Conservation (phyloP, 495 filamentous ascomycete genomes). For the Astrothelium subdiscretum region DNA sequence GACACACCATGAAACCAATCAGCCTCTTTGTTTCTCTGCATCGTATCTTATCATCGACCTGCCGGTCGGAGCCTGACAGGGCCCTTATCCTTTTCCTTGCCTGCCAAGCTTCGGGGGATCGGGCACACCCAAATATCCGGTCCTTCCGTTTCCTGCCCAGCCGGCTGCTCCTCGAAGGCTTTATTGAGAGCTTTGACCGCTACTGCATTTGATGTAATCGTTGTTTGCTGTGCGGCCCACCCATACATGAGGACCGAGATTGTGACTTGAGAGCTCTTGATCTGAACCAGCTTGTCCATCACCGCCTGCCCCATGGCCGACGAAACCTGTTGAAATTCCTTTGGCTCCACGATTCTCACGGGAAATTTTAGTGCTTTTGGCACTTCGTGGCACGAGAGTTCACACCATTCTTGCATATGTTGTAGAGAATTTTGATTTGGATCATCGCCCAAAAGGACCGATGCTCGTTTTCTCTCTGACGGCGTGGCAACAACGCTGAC, state of each 20-base stretch:
- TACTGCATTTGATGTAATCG: conserved; percentile 54
- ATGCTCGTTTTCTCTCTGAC: conserved; percentile 45
- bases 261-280: conserved; percentile 40
- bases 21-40: no score
- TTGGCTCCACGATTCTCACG: conserved; percentile 33
- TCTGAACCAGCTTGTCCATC: conserved; percentile 37
- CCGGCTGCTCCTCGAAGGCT: conserved; percentile 30
- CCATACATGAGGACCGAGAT: conserved; percentile 52
- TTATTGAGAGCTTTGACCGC: conserved; percentile 39
- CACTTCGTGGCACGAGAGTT: conserved; percentile 40
- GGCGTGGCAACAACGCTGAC: conserved; percentile 54
- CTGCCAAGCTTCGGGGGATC: conserved; percentile 14
- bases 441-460: conserved; percentile 39
- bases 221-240: conserved; percentile 48
- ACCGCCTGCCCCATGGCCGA: conserved; percentile 15
- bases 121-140: conserved; percentile 18
- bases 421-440: conserved; percentile 19
- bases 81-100: conserved; percentile 15
- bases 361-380: conserved; percentile 41
- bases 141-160: conserved; percentile 25
- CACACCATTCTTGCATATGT: conserved; percentile 33
- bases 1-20: neutral
- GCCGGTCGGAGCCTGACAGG: neutral
- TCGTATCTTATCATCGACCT: neutral
- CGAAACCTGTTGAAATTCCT: conserved; percentile 6